Evolutionary conservation across 2,329 filamentous ascomycete genomes (phyloP), one percentile per base, ranked within the genome.

Genomic region (Fusarium sp.): DNA sequence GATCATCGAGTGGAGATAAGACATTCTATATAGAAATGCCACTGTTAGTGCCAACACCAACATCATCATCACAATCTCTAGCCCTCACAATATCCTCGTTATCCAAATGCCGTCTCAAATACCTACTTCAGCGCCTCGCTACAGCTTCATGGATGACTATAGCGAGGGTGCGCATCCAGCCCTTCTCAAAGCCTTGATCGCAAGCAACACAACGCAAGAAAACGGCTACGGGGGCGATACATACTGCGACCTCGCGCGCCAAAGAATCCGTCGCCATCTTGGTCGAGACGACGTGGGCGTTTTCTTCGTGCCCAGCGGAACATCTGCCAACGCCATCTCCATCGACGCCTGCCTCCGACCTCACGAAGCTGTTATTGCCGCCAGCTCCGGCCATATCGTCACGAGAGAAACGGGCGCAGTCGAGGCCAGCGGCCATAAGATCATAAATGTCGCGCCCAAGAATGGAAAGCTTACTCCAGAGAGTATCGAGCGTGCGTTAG

Each of bases 281-380:
- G 78, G 77, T 9, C 67, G 72, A 17, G 69, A 76, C 9, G 79
- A 83, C 23, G 82, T 83, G 0, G 81, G 80, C 44, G 78, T 85
- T 56, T 83, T 83, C 71, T 85, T 85, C 51, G 83, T 85, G 0
- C 83, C 83, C 1, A 85, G 82, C 54, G 83, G 83, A 14, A 85
- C 83, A 1, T 83, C 83, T 1, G 83, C 83, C 32, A 85, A 85
- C 54, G 78, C 83, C 37, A 85, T 85, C 52, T 84, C 81, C 43
- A 85, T 85, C 44, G 82, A 82, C 0, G 82, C 82, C 10, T 85
- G 83, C 39, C 74, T 85, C 7, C 79, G 82, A 1, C 82, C 83
- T 0, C 83, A 84, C 53, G 83, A 85, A 58, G 83, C 83, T 2
- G 83, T 85, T 19, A 80, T 85, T n/a, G 82, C 83, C 5, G 78